Base-by-base conservation (phyloP, 495 filamentous ascomycete genomes). In the Penicillium dipodomyicola region DNA sequence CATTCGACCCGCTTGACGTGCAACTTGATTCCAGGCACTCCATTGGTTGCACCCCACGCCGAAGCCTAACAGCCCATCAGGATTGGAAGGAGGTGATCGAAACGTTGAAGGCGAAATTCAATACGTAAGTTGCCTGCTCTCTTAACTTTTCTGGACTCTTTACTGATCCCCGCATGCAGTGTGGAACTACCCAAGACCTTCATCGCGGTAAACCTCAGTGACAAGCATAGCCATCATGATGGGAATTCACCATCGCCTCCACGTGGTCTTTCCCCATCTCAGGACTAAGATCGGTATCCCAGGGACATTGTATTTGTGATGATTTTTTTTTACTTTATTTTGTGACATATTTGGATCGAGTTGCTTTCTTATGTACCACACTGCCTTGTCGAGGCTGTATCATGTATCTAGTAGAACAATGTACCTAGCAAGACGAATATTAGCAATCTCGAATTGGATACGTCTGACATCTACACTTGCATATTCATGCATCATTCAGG, bases 61-160 rank as follows among this genome's bases (percentile, higher is more conserved):
- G 94, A 53, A 96, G 90, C 68, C 72, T 98, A 59, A 97, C 92
- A 14, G 83, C 87, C n/a, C 94, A 98, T 70, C 80, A 82, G 20
- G 91, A 97, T 67, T 98, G 95, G 95, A 96, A 92, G 71, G 81
- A 91, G 58, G 89, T 97, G 27, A 89, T 98, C 54, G 91, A 96
- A 72, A 97, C 92, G 4, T 75, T 98, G 49, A 83, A 91, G 60
- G 95, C 88, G 25, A 96, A 95, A 69, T 98, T 98, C 64, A 87
- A 96, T 61, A 90, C 89, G 90, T 94, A 80, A 79, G 88, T 80
- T 40, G 29, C 32, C 2, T 42, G 1, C 49, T 30, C 8, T 32
- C 17, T 32, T 11, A 30, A 52, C 17, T 9, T n/a, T 6, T 10
- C 17, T 51, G 32, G 50, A 46, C 27, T 27, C 14, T 47, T 43